Percentiles rank a stretch among this genome's conserved stretches.
phyloP scores from a whole-genome alignment of 176 grass and related monocot species.

The Canna indica region DNA sequence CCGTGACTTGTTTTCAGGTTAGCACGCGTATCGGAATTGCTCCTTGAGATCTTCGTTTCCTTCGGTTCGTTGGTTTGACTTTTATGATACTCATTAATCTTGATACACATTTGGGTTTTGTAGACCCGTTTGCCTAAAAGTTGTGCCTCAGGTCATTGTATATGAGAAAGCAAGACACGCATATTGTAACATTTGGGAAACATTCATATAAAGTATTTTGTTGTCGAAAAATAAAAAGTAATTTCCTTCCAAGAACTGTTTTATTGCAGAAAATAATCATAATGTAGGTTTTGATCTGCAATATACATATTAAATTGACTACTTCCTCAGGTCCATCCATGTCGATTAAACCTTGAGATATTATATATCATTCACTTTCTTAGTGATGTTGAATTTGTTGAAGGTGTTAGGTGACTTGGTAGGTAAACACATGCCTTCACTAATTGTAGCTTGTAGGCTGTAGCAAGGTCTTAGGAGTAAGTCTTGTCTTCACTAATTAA shows the following conservation, averaged over 20 bases:
- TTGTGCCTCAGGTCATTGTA: not conserved
- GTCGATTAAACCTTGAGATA: not conserved
- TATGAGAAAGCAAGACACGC: not conserved
- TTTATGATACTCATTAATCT: not conserved
- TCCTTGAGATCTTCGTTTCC: not conserved
- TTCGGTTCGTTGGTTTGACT: not conserved
- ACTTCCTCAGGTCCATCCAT: not conserved
- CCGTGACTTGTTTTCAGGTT: conserved; percentile 95
- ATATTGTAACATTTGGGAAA: not conserved
- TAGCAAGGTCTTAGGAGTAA: too few species aligned
- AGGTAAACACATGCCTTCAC: too few species aligned
- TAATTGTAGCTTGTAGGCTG: too few species aligned
- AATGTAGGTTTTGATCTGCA: not conserved
- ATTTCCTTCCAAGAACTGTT: too few species aligned
- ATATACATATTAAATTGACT: not conserved
- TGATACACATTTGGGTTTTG: not conserved
- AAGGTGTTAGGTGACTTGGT: not conserved
- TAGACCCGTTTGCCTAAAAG: not conserved
- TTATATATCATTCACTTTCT: not conserved
- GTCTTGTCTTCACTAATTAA: too few species aligned
- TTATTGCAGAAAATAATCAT: too few species aligned
- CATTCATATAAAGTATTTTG: too few species aligned
- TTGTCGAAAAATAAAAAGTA: too few species aligned
- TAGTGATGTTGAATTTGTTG: not conserved
- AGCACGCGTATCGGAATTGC: conserved; percentile 15